Percentiles rank a stretch among this genome's conserved stretches.
Conservation (phyloP, 495 filamentous ascomycete species). For the Polyplosphaeria fusca region DNA sequence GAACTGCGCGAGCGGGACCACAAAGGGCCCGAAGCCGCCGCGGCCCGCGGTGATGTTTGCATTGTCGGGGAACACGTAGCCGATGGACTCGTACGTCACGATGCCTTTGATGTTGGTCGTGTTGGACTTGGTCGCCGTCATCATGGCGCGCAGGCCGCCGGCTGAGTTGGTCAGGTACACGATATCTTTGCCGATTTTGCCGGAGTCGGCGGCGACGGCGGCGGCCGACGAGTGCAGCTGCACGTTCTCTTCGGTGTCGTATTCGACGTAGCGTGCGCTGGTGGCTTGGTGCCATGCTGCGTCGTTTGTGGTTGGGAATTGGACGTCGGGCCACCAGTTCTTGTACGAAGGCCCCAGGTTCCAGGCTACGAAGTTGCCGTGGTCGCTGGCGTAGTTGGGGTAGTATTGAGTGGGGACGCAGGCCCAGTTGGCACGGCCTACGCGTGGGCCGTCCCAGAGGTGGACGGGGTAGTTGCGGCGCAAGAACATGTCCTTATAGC, state of each 20-base stretch:
- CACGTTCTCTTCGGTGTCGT: conserved; percentile 43
- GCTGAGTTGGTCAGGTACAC: conserved; percentile 50
- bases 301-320: conserved; percentile 42
- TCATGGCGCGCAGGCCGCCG: conserved; percentile 44
- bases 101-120: conserved; percentile 49
- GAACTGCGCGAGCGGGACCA: conserved; percentile 46
- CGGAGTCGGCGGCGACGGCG: conserved; percentile 47
- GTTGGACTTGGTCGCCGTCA: conserved; percentile 45
- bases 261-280: conserved; percentile 46
- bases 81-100: conserved; percentile 49
- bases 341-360: conserved; percentile 45
- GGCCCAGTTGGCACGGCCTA: conserved; percentile 49
- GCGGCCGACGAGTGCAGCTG: conserved; percentile 44
- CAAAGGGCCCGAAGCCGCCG: conserved; percentile 41
- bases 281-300: conserved; percentile 47
- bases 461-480: conserved; percentile 50
- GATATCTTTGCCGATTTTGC: conserved; percentile 44
- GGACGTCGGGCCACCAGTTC: conserved; percentile 47
- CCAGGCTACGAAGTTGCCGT: conserved; percentile 46
- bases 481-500: conserved; percentile 52
- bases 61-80: conserved; percentile 47
- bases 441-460: conserved; percentile 49
- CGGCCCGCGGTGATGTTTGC: conserved; percentile 37
- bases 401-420: conserved; percentile 42
- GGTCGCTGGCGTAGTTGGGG: conserved; percentile 42